These are phyloP conservation scores for Arabidopsis arenosa DNA, from an alignment of 345 rosid genomes.

Conservation along the genomic window DNA sequence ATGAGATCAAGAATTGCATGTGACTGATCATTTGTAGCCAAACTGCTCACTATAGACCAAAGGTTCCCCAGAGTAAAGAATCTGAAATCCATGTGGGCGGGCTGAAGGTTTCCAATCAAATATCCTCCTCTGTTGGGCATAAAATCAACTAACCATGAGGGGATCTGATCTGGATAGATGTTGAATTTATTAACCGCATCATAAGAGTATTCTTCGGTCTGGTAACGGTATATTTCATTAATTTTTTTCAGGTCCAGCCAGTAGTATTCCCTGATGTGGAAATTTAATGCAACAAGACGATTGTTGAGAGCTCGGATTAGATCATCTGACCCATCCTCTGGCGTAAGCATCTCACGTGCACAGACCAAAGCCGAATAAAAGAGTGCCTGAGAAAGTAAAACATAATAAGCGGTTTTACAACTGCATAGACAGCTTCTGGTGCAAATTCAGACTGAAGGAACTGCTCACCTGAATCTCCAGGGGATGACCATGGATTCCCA, in stretches of 20 bases:
- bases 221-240: constrained; percentile 84
- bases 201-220: constrained; percentile 86
- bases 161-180: constrained; percentile 93
- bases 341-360: constrained; percentile 88
- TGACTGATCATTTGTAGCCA: constrained; percentile 76
- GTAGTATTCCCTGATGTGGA: constrained; percentile 91
- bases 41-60: constrained; percentile 79
- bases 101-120: constrained; percentile 88
- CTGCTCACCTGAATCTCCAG: constrained; percentile 82
- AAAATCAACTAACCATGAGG: constrained; percentile 82
- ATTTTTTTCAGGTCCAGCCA: constrained; percentile 81
- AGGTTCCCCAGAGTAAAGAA: constrained; percentile 90
- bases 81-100: constrained; percentile 96
- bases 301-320: constrained; percentile 78
- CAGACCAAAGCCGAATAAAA: constrained; percentile 84
- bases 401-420: not conserved
- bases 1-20: constrained; percentile 85
- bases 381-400: constrained; percentile 56
- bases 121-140: constrained; percentile 86
- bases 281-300: constrained; percentile 81
- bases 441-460: constrained; percentile 10
- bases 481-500: constrained; percentile 99
- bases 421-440: not conserved
- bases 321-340: constrained; percentile 85
- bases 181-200: constrained; percentile 94